Evolutionary conservation across 352 stramenopile genomes (phyloP), one percentile per base, ranked within the genome.

Genomic region (Globisporangium echinulatum): DNA sequence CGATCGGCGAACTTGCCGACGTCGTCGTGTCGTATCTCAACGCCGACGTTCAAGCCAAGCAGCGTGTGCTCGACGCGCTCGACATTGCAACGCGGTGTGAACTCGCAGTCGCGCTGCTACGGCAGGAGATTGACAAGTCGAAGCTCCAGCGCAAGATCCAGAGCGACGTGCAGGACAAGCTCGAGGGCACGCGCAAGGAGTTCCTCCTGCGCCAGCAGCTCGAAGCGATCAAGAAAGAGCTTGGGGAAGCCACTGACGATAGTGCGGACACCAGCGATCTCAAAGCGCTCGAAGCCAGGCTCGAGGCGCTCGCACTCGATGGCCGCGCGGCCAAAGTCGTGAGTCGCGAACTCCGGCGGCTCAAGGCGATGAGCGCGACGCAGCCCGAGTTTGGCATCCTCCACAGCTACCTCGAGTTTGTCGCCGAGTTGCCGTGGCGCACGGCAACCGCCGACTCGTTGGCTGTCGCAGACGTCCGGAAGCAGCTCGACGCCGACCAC

Each of bases 161-260:
- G 44, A 88, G 62, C 49, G 73, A 88, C 10, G 77, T 88, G 36
- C 78, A 86, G 59, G 74, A 83, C 61, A 88, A 90, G 44, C 61
- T 90, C 40, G 79, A 90, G 52, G 80, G 75, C 1, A 82, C 77
- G 7, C 69, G 80, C 0, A 87, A 86, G 54, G 78, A 98, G 52
- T 99, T 99, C 61, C 88, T 99, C 51, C 70, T 99, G 2, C 93
- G 81, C n/a, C 96, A 99, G 72, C 97, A 99, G 70, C 78, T 99
- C 5, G 98, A 99, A 69, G 96, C 84, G 0, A 99, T 99, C 68
- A 99, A 99, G 76, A 99, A 99, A 52, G 94, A 99, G 69, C 78
- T 99, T 0, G 97, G 97, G 1, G 72, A 87, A 44, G 66, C 57
- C 1, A 65, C 70, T 2, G 75, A 87, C 9, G 75, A 87, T 10